Conservation (phyloP, 2,329 filamentous ascomycete genomes). For the Fusarium tanahbumbuense region DNA sequence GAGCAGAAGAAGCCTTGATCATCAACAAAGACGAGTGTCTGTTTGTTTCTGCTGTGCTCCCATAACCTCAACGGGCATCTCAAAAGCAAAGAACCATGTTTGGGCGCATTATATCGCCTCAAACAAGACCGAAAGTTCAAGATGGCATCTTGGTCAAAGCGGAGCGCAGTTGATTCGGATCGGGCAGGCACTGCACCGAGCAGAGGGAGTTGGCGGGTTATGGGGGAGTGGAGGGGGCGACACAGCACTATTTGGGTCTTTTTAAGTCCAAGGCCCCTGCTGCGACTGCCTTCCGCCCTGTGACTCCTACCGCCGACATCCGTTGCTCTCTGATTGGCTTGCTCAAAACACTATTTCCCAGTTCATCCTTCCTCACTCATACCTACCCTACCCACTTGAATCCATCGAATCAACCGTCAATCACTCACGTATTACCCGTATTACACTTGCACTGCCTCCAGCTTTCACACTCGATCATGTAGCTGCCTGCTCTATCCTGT, state of each 20-base stretch:
- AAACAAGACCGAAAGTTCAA: constrained; percentile 12
- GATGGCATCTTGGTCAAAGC: constrained; percentile 20
- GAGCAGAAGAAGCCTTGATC: constrained; percentile 48
- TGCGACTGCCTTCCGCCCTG: constrained; percentile 34
- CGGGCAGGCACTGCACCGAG: constrained; percentile 20
- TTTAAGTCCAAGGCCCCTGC: constrained; percentile 59
- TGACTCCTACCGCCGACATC: constrained; percentile 36
- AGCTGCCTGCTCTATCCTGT: not conserved
- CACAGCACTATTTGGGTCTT: constrained; percentile 66
- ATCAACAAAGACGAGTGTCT: constrained; percentile 28
- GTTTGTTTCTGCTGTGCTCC: constrained; percentile 2
- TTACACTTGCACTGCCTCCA: constrained; percentile 20
- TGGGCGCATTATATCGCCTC: not conserved
- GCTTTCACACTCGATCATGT: not conserved
- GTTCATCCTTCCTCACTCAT: constrained; percentile 11
- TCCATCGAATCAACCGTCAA: constrained; percentile 21
- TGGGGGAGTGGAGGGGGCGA: constrained; percentile 57
- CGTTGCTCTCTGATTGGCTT: constrained; percentile 39
- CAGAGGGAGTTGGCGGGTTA: constrained; percentile 45
- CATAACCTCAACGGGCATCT: not conserved
- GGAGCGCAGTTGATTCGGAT: constrained; percentile 5
- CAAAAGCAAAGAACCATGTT: not conserved
- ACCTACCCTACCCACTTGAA: constrained; percentile 21
- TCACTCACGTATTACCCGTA: constrained; percentile 13
- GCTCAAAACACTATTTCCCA: constrained; percentile 6